phyloP scores from a whole-genome alignment of 345 rosid species.

The Gossypium sturtianum region DNA sequence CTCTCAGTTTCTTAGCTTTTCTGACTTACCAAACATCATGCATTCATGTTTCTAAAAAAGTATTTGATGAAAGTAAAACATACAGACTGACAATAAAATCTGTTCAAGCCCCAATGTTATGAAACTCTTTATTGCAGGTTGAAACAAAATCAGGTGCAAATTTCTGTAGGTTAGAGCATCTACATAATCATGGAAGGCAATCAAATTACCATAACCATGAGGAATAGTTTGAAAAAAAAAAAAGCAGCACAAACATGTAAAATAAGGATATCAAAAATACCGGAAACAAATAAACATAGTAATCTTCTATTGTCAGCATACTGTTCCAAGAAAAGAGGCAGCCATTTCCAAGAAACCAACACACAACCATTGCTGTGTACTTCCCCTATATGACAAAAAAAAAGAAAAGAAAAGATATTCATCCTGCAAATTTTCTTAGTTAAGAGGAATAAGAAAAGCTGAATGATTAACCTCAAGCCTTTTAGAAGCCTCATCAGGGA shows the following conservation, averaged over 20 bases:
- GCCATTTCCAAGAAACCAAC: slow-evolving; percentile 82
- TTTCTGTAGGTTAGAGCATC: neutral
- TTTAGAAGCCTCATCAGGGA: slow-evolving; percentile 16
- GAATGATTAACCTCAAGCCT: slow-evolving; percentile 31
- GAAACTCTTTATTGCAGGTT: neutral
- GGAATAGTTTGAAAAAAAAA: neutral
- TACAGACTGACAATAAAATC: neutral
- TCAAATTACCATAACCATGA: neutral
- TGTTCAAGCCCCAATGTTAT: neutral
- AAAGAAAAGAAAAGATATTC: neutral
- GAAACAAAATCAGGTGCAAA: neutral
- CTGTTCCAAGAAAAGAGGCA: slow-evolving; percentile 83
- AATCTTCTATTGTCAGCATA: slow-evolving; percentile 72
- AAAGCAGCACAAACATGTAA: neutral
- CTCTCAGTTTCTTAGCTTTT: too few species aligned
- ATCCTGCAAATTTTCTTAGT: neutral
- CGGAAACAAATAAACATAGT: slow-evolving; percentile 57
- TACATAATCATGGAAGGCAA: neutral
- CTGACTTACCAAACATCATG: too few species aligned
- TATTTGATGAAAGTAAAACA: too few species aligned
- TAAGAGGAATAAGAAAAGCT: neutral
- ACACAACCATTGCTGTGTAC: slow-evolving; percentile 49
- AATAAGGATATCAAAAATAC: slow-evolving; percentile 24
- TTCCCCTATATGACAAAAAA: slow-evolving; percentile 47
- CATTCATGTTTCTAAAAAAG: too few species aligned